These are phyloP conservation scores for Neurospora sp. DNA, from an alignment of 495 filamentous ascomycete genomes.

Conservation along the genomic window DNA sequence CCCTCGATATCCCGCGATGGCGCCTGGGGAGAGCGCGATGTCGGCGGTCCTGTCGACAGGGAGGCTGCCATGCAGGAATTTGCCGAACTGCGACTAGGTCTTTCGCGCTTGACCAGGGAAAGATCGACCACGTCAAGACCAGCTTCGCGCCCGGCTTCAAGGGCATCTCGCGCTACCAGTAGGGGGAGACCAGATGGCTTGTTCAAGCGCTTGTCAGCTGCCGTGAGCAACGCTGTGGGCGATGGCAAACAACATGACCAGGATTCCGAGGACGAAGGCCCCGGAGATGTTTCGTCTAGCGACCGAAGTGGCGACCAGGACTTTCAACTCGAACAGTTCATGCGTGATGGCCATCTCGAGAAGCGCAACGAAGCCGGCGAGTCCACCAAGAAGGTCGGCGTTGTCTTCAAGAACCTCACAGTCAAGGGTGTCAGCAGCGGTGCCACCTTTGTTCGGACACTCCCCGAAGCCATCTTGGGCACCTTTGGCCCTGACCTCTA, in stretches of 20 bases:
- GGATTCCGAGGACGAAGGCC: slow-evolving; percentile 34
- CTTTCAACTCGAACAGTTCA: slow-evolving; percentile 64
- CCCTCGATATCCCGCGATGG: slow-evolving; percentile 29
- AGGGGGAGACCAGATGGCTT: slow-evolving; percentile 5
- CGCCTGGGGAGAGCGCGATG: slow-evolving; percentile 67
- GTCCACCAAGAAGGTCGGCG: slow-evolving; percentile 74
- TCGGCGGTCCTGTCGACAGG: slow-evolving; percentile 52
- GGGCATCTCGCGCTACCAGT: slow-evolving; percentile 1
- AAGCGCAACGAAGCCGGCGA: slow-evolving; percentile 54
- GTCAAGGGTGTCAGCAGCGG: slow-evolving; percentile 63
- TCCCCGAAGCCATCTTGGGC: slow-evolving; percentile 69
- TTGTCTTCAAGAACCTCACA: slow-evolving; percentile 70
- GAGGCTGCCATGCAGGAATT: slow-evolving; percentile 60
- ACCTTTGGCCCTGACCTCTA: slow-evolving; percentile 82
- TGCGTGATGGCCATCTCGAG: slow-evolving; percentile 73
- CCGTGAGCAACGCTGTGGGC: slow-evolving; percentile 2
- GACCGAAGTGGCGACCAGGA: slow-evolving; percentile 33
- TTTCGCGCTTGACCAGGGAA: slow-evolving; percentile 30
- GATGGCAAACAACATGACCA: slow-evolving; percentile 2
- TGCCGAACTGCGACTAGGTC: slow-evolving; percentile 54
- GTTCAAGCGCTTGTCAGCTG: slow-evolving; percentile 13
- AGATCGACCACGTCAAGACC: background rate
- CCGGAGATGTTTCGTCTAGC: slow-evolving; percentile 3
- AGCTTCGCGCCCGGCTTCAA: slow-evolving; percentile 3
- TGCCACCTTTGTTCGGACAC: slow-evolving; percentile 58